Evolutionary conservation across 1,284 basidiomycete species (phyloP), one percentile per base, ranked within the genome.

Genomic region (Cryptococcus amylolentus): DNA sequence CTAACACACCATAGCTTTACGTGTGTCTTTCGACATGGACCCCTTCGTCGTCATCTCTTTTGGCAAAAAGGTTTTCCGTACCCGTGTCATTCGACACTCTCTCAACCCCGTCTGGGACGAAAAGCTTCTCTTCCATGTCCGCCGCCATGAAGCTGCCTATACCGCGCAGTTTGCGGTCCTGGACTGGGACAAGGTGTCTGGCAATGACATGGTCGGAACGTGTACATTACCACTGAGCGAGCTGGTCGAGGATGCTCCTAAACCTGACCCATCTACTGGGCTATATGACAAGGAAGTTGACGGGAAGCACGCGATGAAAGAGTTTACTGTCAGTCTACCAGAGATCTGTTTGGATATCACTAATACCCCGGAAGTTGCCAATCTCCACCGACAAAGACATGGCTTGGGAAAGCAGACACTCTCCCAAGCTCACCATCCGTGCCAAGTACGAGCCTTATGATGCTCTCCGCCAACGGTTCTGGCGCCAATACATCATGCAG

Each of bases 381-480:
- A 65, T 79, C 38, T 55, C 63, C 7, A 78, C 75, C 12, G 60
- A 70, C 51, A 76, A 75, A 55, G 69, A 72, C 43, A 60, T 68
- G 58, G 41, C 69, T 4, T 78, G 77, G 77, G 76, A 77, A 58
- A 58, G 69, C 1, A 68, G 68, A 48, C 74, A 76, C 56, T 72
- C 72, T n/a, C 75, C 76, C 0, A 67, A 69, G 28, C 66, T 77
- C 49, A 75, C 65, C 12, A 64, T 80, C 59, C 87, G 91, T 27
- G 95, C 94, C 26, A 94, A 89, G 74, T 98, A 92, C 71, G 91
- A 95, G 68, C 92, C 95, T 0, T 98, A 98, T 71, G 89, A 87
- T 61, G 88, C 89, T 13, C 83, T 94, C 5, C 87, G 91, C 4
- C 91, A 93, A 72, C 84, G 84, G 0, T 96, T 98, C 81, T 97